phyloP scores from a whole-genome alignment of 2,329 filamentous ascomycete species.

The Parastagonospora avenae region DNA sequence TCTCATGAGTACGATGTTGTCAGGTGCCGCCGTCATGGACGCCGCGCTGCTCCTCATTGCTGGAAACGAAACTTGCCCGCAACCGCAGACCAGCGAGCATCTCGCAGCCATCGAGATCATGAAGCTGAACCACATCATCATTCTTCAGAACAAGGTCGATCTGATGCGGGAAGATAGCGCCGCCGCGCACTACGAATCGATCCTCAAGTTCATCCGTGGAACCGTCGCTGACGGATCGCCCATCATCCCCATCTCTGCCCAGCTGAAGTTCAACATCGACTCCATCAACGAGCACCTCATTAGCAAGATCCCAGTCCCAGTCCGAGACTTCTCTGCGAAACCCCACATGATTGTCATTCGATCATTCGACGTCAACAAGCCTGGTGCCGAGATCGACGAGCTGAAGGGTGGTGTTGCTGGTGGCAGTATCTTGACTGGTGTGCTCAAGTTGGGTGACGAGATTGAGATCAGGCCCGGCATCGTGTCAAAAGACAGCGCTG shows the following conservation, averaged over 20 bases:
- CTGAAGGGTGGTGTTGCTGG: constrained; percentile 98
- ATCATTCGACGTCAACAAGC: constrained; percentile 99
- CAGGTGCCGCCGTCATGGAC: constrained; percentile 99
- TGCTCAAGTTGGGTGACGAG: constrained; percentile 95
- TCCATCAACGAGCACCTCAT: constrained; percentile 96
- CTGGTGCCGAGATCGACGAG: constrained; percentile 97
- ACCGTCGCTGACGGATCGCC: constrained; percentile 94
- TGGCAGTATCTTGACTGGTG: constrained; percentile 94
- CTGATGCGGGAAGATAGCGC: constrained; percentile 96
- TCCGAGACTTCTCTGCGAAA: constrained; percentile 86
- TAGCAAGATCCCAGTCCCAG: constrained; percentile 89
- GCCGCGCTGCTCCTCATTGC: constrained; percentile 94
- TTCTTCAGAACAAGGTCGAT: constrained; percentile 99
- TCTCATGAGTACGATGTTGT: constrained; percentile 99
- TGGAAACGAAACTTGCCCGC: constrained; percentile 97
- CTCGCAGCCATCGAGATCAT: constrained; percentile 99
- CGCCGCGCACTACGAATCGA: constrained; percentile 92
- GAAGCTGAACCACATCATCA: constrained; percentile 99
- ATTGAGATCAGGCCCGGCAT: constrained; percentile 99
- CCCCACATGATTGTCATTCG: constrained; percentile 99
- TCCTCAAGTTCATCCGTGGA: constrained; percentile 96
- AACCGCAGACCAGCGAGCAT: constrained; percentile 98
- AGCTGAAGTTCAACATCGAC: constrained; percentile 99
- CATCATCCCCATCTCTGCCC: constrained; percentile 94
- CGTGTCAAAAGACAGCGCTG: constrained; percentile 91